Base-by-base conservation (phyloP, 106 monocot genomes). In the Ottelia alismoides region DNA sequence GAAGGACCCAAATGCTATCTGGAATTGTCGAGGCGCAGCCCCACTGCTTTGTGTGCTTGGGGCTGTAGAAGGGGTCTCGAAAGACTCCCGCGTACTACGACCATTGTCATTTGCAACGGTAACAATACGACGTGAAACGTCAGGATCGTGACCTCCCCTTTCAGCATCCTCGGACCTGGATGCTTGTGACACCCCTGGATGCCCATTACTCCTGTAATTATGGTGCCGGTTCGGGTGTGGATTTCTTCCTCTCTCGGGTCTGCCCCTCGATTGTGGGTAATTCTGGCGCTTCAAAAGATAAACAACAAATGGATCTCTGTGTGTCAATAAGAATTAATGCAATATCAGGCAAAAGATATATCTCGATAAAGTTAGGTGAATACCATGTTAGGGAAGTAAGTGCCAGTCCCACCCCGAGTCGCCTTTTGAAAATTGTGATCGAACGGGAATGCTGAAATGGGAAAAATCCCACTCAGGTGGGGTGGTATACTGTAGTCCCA, bases 301-400 rank as follows among this genome's bases (percentile, higher is more conserved):
- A n/a, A n/a, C n/a, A n/a, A n/a, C 49, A 49, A 30, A 21, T 30
- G 21, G 9, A 26, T 30, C 20, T 30, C 20, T 30, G 17, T 0
- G 12, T 30, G 9, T 18, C 11, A 5, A 30, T 55, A 18, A 31
- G 9, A 30, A 31, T 30, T 19, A 55, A 28, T 27, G 31, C 4
- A 14, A 26, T 20, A n/a, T 1, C 1, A n/a, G 17, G 28, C 17
- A 52, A 11, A 11, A 32, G 21, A 22, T 43, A 14, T 22, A 43
- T 28, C 14, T 6, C 6, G 26, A 6, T 14, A 43, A 10, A 44
- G 10, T 3, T 2, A 43, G 22, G 31, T 55, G 19, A 49, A 49
- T 88, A 96, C 94, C 84, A 27, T 72, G 32, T 78, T 74, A 5
- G 89, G 89, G 50, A 85, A 60, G 61, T 74, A 89, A 21, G 85